Base-by-base conservation (phyloP, 2,329 filamentous ascomycete genomes). In the Pseudogymnoascus sp. region DNA sequence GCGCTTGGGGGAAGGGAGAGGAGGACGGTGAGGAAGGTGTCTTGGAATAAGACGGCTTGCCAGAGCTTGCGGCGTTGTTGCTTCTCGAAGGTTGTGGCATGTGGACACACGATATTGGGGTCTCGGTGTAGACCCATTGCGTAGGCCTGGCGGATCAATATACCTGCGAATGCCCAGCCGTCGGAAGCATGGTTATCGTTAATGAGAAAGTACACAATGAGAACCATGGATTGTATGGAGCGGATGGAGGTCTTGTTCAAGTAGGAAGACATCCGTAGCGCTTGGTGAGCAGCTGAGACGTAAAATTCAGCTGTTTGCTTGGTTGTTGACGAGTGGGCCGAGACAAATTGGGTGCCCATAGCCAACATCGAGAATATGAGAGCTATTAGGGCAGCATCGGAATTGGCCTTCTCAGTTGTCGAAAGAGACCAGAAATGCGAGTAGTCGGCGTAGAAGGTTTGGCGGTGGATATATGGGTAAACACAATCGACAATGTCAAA, bases 151-250 rank as follows among this genome's bases (percentile, higher is more conserved):
- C 88, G 80, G 64, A 90, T 84, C 19, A 90, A 72, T 23, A 92
- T 85, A 5, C 89, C 89, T 0, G 86, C 86, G 75, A 91, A 92
- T 0, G 88, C 85, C 84, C 88, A 92, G 1, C 88, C 89, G 69
- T 92, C 89, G 0, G 86, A 89, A 3, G 88, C 88, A 67, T 92
- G 88, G 67, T 91, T 91, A 71, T 92, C 88, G 67, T 92, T 92
- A 75, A 92, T 91, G 34, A 92, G 76, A 66, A 92, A 92, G 69
- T 92, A 92, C 0, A 84, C 85, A 61, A 91, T 84, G n/a, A 92
- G 73, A 0, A 91, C 85, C 88, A 92, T 92, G 45, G 89, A 83
- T 71, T 90, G 87, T 30, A 92, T 83, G 1, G 87, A 88, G 21
- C 83, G 77, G 57, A 90, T 77, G 0, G 86, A 89, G 1, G 88